These are phyloP conservation scores for Anaeromyces robustus DNA, from an alignment of 192 early-diverging fungal species.

Conservation along the genomic window DNA sequence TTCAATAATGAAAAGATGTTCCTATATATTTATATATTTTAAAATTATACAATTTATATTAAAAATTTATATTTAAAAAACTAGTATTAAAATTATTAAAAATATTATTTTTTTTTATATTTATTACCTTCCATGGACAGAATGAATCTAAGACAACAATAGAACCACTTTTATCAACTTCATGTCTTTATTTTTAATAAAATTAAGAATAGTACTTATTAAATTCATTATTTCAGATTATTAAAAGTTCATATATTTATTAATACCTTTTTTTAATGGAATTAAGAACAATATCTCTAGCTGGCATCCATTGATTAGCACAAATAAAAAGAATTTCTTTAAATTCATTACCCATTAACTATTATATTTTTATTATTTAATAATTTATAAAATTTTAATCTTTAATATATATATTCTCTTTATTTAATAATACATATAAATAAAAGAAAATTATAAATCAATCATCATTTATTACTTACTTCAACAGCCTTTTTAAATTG, in stretches of 20 bases:
- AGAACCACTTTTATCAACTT: slow-evolving; percentile 54
- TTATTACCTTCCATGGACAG: slow-evolving; percentile 78
- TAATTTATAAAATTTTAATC: neutral
- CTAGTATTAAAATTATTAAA: too few species aligned
- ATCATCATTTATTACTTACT: neutral
- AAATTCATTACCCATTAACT: neutral
- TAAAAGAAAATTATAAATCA: too few species aligned
- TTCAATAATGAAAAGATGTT: neutral
- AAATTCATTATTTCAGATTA: too few species aligned
- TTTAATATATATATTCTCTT: too few species aligned
- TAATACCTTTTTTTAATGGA: slow-evolving; percentile 28
- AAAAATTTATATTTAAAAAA: too few species aligned
- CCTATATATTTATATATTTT: neutral
- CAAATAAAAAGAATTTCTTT: neutral
- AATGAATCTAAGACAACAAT: slow-evolving; percentile 68
- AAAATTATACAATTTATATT: too few species aligned
- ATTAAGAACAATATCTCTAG: slow-evolving; percentile 63
- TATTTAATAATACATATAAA: too few species aligned
- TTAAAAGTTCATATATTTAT: too few species aligned
- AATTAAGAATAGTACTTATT: too few species aligned
- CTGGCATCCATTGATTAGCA: slow-evolving; percentile 66
- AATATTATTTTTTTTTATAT: neutral
- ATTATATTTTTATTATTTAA: neutral
- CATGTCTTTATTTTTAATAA: slow-evolving; percentile 9
- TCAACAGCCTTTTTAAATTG: neutral